These are phyloP conservation scores for Coelastrella sp. DNA, from an alignment of 139 green algal species.

Conservation along the genomic window DNA sequence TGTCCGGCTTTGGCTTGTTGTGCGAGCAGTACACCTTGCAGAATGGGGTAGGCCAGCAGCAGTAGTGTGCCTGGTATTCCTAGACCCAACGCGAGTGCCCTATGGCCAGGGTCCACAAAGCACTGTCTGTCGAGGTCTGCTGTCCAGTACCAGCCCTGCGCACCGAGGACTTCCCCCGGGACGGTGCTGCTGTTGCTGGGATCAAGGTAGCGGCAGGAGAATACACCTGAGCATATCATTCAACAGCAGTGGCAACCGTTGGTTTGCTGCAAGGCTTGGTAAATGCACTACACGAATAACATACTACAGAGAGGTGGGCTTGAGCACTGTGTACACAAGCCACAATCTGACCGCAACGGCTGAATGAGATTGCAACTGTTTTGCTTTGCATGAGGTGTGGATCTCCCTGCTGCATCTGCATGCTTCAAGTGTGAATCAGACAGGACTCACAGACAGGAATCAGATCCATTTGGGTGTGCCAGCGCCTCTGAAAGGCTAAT, in stretches of 20 bases:
- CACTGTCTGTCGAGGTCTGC: slow-evolving; percentile 18
- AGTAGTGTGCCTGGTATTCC: slow-evolving; percentile 22
- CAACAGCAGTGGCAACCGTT: background rate
- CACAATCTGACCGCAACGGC: no score
- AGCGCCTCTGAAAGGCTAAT: no score
- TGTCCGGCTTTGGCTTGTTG: background rate
- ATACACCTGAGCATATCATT: background rate
- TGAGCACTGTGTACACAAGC: no score
- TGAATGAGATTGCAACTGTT: no score
- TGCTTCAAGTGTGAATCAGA: no score
- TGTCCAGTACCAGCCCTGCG: slow-evolving; percentile 32
- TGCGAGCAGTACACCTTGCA: background rate
- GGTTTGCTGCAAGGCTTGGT: no score
- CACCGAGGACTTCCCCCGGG: slow-evolving; percentile 6
- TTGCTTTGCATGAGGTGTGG: no score
- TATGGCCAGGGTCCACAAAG: slow-evolving; percentile 5
- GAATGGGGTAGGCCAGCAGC: slow-evolving; percentile 25
- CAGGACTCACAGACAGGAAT: no score
- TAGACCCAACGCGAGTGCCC: background rate
- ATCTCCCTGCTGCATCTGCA: no score
- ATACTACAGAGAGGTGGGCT: no score
- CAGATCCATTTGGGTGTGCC: no score
- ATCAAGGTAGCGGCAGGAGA: slow-evolving; percentile 33
- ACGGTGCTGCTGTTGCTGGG: background rate
- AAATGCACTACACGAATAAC: no score